These are phyloP conservation scores for Spongospora subterranea DNA, from an alignment of 208 protist species.

Conservation along the genomic window DNA sequence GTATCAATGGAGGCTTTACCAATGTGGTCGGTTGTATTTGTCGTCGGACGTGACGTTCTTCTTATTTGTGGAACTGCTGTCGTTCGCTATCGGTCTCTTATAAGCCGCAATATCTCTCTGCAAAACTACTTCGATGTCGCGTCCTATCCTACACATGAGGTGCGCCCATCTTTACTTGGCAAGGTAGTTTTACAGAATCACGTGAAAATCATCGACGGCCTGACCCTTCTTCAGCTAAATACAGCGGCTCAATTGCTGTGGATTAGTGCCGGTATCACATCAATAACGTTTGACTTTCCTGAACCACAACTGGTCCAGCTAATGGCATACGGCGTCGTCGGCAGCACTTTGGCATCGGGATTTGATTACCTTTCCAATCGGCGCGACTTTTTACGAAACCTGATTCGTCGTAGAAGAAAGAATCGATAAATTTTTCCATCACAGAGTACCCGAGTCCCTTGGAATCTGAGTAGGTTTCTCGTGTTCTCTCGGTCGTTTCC, in stretches of 20 bases:
- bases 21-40: not conserved
- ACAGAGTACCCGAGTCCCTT: no score
- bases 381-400: not conserved
- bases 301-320: not conserved
- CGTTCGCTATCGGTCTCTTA: not conserved
- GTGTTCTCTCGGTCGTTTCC: no score
- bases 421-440: no score
- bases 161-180: not conserved
- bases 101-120: not conserved
- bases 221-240: not conserved
- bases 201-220: not conserved
- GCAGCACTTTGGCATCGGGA: not conserved
- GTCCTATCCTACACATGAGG: not conserved
- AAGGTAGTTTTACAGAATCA: not conserved
- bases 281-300: not conserved
- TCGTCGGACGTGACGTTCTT: conserved; percentile 24
- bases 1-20: not conserved
- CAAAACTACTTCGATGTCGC: not conserved
- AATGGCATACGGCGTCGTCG: not conserved
- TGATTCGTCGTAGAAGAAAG: no score
- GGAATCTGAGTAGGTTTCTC: no score
- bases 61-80: not conserved
- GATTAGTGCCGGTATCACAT: not conserved
- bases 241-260: not conserved
- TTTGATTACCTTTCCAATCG: conserved; percentile 9